Base-by-base conservation (phyloP, 768 basidiomycete genomes). In the Boletus rufocinnamomeus region DNA sequence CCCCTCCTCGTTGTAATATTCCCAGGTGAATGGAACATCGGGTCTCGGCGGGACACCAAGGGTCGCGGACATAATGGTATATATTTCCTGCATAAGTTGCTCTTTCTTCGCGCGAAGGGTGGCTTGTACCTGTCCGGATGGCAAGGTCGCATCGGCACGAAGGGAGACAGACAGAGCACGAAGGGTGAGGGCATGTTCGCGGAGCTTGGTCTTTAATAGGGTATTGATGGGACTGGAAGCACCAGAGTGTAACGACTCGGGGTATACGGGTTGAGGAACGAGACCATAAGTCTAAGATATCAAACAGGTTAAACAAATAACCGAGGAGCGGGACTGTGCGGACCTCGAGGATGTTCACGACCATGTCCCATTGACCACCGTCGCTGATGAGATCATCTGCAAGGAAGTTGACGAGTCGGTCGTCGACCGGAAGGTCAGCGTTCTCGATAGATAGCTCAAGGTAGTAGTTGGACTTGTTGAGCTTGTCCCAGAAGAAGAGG, bases 301-400 rank as follows among this genome's bases (percentile, higher is more conserved):
- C 59, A 25, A 37, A 44, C 0, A 48, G 79, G 67, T 59, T 80
- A 74, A 62, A 77, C n/a, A 40, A 47, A 27, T 11, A 2, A 17
- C 4, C 45, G 8, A 38, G 19, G 21, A 45, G 19, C 3, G 4
- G 16, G n/a, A 41, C 14, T 21, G 13, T 16, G 67, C 73, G n/a
- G 50, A 84, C 84, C 76, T 83, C 82, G 41, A 89, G 73, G 21
- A 89, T 67, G 69, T 86, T 87, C 47, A 84, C 81, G 6, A 80
- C 86, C 94, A 96, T 98, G 68, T 98, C 95, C 88, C 90, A 95
- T 72, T 96, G 95, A 9, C 95, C 95, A 50, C 94, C 94, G 69
- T 97, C 95, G 65, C 84, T 87, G 69, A 96, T 86, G 45, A 92
- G 91, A 59, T 88, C 89, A 8, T 74, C 68, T 10, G 89, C 82